phyloP scores from a whole-genome alignment of 2,329 filamentous ascomycete species.

The Diaporthe sp. region DNA sequence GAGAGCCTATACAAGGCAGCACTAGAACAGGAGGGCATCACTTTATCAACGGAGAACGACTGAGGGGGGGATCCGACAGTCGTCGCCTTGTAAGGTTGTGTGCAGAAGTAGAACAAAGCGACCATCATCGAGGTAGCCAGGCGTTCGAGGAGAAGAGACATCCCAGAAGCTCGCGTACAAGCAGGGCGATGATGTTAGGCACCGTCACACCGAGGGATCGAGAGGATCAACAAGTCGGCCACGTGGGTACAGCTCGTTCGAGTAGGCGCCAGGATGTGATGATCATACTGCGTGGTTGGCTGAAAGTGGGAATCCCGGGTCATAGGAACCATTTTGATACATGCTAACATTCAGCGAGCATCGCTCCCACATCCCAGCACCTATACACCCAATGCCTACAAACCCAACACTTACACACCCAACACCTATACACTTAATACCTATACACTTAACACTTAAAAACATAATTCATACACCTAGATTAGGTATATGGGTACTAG shows the following conservation, averaged over 20 bases:
- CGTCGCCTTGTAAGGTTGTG: not conserved
- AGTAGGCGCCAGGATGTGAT: not conserved
- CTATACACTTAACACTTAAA: too few relatives aligned
- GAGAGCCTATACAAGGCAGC: slow-evolving; percentile 79
- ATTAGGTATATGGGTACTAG: too few relatives aligned
- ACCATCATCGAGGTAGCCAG: not conserved
- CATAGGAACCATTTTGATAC: not conserved
- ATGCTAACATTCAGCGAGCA: not conserved
- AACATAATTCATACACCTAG: too few relatives aligned
- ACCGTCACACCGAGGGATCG: not conserved
- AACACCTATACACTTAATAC: too few relatives aligned
- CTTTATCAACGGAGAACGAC: slow-evolving; percentile 41
- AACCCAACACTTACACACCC: too few relatives aligned
- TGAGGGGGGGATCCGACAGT: not conserved
- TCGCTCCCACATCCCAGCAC: not conserved
- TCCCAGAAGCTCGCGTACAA: not conserved
- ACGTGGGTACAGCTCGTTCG: not conserved
- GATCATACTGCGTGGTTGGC: not conserved
- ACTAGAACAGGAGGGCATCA: slow-evolving; percentile 73
- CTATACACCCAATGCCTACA: too few relatives aligned
- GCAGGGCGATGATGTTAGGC: not conserved
- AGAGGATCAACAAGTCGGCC: not conserved
- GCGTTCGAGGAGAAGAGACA: not conserved
- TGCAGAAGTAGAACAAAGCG: not conserved
- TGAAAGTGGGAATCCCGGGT: not conserved